Evolutionary conservation across 2,329 filamentous ascomycete species (phyloP).

Genomic region (Alternaria ethzedia): DNA sequence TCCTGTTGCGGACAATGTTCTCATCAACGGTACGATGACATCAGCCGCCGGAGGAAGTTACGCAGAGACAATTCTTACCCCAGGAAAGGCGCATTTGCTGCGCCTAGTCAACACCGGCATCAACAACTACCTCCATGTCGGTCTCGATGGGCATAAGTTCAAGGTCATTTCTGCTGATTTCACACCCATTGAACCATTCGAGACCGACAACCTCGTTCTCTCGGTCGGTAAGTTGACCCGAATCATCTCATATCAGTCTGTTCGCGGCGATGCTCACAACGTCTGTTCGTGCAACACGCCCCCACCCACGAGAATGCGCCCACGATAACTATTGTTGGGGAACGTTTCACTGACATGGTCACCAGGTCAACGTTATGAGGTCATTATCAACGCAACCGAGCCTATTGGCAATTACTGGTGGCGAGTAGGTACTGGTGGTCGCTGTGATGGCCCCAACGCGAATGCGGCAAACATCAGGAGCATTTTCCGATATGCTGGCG

Average conservation of each 20-base stretch:
- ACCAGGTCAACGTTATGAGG: constrained; percentile 49
- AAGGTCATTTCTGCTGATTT: constrained; percentile 54
- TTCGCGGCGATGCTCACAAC: constrained; percentile 1
- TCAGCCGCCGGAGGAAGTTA: constrained; percentile 40
- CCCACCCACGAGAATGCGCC: constrained; percentile 15
- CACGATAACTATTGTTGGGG: constrained; percentile 1
- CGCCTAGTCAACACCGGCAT: constrained; percentile 51
- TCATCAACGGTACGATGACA: constrained; percentile 64
- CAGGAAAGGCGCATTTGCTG: constrained; percentile 54
- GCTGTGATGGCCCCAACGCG: constrained; percentile 44
- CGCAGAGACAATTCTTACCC: constrained; percentile 41
- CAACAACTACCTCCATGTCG: constrained; percentile 32
- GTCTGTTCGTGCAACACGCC: constrained; percentile 6
- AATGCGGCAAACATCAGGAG: constrained; percentile 47
- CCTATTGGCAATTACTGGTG: constrained; percentile 44
- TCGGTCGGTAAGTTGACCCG: constrained; percentile 41
- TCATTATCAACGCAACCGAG: constrained; percentile 47
- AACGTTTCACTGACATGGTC: constrained; percentile 29
- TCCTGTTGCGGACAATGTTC: constrained; percentile 55
- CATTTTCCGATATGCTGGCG: constrained; percentile 52
- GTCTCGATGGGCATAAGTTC: constrained; percentile 47
- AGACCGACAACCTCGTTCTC: constrained; percentile 43
- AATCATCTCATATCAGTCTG: background rate
- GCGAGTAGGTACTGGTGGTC: constrained; percentile 42
- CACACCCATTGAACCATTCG: constrained; percentile 52